Conservation (phyloP, 2,329 filamentous ascomycete species). For the Exophiala bonariae region DNA sequence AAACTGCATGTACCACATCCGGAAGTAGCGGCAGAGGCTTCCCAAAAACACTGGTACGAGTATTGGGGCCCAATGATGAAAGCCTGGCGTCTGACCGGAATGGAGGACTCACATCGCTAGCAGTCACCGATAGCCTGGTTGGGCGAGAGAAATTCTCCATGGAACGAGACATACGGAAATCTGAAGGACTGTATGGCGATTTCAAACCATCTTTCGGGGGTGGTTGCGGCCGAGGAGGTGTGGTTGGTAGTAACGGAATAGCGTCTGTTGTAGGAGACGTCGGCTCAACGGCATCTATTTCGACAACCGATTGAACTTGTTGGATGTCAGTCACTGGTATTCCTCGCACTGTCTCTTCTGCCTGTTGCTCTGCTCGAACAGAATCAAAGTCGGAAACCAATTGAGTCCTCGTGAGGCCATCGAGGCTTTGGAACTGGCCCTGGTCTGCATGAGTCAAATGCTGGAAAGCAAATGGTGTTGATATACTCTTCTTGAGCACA, state of each 20-base stretch:
- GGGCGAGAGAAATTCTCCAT: constrained; percentile 54
- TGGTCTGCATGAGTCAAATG: constrained; percentile 62
- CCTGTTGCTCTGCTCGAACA: constrained; percentile 53
- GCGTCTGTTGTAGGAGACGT: constrained; percentile 28
- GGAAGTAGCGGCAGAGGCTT: constrained; percentile 23
- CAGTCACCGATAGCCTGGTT: constrained; percentile 18
- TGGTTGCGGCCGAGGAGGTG: constrained; percentile 29
- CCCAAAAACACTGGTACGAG: constrained; percentile 7
- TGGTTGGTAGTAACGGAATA: constrained; percentile 34
- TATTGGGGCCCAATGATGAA: constrained; percentile 14
- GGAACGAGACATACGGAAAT: constrained; percentile 36
- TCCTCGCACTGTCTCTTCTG: constrained; percentile 50
- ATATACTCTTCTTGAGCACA: constrained; percentile 53
- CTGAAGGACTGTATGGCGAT: constrained; percentile 16
- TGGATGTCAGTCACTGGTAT: constrained; percentile 44
- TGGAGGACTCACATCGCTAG: constrained; percentile 14
- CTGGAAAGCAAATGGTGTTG: constrained; percentile 64
- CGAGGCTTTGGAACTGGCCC: constrained; percentile 53
- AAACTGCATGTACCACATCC: constrained; percentile 27
- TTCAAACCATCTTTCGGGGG: constrained; percentile 21
- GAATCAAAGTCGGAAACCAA: constrained; percentile 56
- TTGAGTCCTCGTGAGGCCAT: constrained; percentile 52
- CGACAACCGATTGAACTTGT: not conserved
- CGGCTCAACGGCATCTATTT: constrained; percentile 14
- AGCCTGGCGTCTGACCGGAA: constrained; percentile 3